These are phyloP conservation scores for Selenicereus undatus DNA, from an alignment of 148 eudicot species.

Conservation along the genomic window DNA sequence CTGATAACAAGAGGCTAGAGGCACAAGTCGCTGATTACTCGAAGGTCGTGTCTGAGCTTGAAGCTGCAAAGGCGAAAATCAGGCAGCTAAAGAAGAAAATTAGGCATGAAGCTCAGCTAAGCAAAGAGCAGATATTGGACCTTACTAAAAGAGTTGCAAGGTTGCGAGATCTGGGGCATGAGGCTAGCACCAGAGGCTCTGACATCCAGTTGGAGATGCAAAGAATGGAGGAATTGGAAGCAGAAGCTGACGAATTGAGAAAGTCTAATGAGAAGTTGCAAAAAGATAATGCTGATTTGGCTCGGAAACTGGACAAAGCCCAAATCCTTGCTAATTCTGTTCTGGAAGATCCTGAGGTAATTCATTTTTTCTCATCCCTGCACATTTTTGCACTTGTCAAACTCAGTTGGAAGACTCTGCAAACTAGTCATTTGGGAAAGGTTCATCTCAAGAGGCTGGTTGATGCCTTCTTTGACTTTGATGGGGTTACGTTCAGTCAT, in stretches of 20 bases:
- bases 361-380: not conserved
- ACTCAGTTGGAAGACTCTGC: not conserved
- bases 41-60: constrained; percentile 64
- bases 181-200: constrained; percentile 20
- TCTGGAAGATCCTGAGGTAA: constrained; percentile 60
- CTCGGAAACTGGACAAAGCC: constrained; percentile 50
- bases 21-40: constrained; percentile 59
- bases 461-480: too few species aligned
- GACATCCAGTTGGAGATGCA: constrained; percentile 32
- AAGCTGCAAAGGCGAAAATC: constrained; percentile 64
- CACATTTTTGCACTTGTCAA: not conserved
- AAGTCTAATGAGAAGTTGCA: constrained; percentile 45
- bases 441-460: too few species aligned
- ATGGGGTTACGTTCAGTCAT: too few species aligned
- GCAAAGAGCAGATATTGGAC: constrained; percentile 56
- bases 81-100: constrained; percentile 63
- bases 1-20: constrained; percentile 61
- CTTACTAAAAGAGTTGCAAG: constrained; percentile 59
- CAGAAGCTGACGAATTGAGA: constrained; percentile 53
- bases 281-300: constrained; percentile 58
- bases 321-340: constrained; percentile 60
- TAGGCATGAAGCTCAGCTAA: constrained; percentile 54
- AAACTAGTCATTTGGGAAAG: not conserved
- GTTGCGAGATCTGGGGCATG: constrained; percentile 44
- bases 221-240: constrained; percentile 48